phyloP scores from a whole-genome alignment of 768 basidiomycete genomes.

The Paxillus involutus region DNA sequence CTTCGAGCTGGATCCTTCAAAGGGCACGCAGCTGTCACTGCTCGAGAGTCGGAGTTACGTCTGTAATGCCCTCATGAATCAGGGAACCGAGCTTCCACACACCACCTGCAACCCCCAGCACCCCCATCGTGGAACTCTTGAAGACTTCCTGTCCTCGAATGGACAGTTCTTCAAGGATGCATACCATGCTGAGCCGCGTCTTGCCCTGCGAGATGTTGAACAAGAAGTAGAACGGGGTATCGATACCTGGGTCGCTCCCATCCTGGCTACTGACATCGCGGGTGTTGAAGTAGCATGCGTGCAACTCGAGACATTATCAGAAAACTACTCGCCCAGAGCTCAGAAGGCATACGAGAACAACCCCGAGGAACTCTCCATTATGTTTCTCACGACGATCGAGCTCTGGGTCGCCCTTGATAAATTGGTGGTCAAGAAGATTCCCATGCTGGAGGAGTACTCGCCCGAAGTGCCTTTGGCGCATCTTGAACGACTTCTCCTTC shows the following conservation, averaged over 20 bases:
- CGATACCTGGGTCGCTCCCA: slow-evolving; percentile 31
- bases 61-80: slow-evolving; percentile 5
- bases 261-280: slow-evolving; percentile 10
- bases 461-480: slow-evolving; percentile 41
- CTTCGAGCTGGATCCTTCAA: too few species aligned
- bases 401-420: slow-evolving; percentile 51
- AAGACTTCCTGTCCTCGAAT: slow-evolving; percentile 15
- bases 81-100: background rate
- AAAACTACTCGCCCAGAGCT: slow-evolving; percentile 27
- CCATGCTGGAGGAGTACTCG: slow-evolving; percentile 43
- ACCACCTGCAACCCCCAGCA: background rate
- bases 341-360: slow-evolving; percentile 28
- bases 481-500: slow-evolving; percentile 44
- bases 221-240: slow-evolving; percentile 28
- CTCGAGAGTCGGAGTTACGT: slow-evolving; percentile 27
- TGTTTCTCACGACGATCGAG: slow-evolving; percentile 41
- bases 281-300: slow-evolving; percentile 22
- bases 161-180: slow-evolving; percentile 14
- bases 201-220: slow-evolving; percentile 40
- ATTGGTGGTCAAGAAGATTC: slow-evolving; percentile 29
- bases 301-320: slow-evolving; percentile 26
- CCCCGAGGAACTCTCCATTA: slow-evolving; percentile 35
- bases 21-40: slow-evolving; percentile 33
- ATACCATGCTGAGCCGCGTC: slow-evolving; percentile 5
- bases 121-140: slow-evolving; percentile 10